A percentile compares a stretch with the other conserved stretches of the same genome.
phyloP scores from a whole-genome alignment of 768 basidiomycete genomes.

The Amanita exitialis region DNA sequence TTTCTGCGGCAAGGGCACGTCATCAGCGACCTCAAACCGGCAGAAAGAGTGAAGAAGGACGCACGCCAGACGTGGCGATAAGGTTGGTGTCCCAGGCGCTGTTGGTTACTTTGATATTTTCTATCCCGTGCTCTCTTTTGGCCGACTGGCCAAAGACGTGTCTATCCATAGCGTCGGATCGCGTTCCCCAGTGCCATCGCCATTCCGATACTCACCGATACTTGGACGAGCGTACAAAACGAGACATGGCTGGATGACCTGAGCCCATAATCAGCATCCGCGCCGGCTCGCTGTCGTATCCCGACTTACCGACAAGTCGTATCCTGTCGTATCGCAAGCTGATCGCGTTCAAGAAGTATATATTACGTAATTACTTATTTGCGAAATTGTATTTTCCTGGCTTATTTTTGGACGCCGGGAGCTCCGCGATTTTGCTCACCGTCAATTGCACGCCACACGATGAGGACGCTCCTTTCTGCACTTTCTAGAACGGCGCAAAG shows the following conservation, averaged over 20 bases:
- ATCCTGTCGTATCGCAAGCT: no score
- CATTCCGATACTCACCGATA: slow-evolving; percentile 49
- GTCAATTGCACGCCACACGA: background rate
- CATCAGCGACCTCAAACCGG: slow-evolving; percentile 4
- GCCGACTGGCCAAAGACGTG: slow-evolving; percentile 88
- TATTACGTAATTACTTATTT: background rate
- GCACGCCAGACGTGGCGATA: slow-evolving; percentile 57
- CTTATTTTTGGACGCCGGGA: background rate
- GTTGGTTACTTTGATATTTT: slow-evolving; percentile 80
- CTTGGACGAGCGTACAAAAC: slow-evolving; percentile 80
- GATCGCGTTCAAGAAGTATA: background rate
- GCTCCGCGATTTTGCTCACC: background rate
- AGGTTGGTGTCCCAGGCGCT: slow-evolving; percentile 97
- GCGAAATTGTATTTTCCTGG: background rate
- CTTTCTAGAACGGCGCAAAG: background rate
- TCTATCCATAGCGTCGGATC: slow-evolving; percentile 26
- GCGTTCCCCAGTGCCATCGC: slow-evolving; percentile 8
- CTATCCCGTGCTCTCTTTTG: slow-evolving; percentile 75
- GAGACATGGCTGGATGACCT: slow-evolving; percentile 48
- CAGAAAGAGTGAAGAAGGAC: slow-evolving; percentile 34
- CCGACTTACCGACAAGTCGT: background rate
- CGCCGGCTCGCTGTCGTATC: background rate
- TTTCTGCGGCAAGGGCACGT: slow-evolving; percentile 29
- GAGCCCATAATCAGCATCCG: background rate
- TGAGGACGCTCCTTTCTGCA: background rate